These are phyloP conservation scores for Krasilnikovozyma curviuscula DNA, from an alignment of 768 basidiomycete species.

Conservation along the genomic window DNA sequence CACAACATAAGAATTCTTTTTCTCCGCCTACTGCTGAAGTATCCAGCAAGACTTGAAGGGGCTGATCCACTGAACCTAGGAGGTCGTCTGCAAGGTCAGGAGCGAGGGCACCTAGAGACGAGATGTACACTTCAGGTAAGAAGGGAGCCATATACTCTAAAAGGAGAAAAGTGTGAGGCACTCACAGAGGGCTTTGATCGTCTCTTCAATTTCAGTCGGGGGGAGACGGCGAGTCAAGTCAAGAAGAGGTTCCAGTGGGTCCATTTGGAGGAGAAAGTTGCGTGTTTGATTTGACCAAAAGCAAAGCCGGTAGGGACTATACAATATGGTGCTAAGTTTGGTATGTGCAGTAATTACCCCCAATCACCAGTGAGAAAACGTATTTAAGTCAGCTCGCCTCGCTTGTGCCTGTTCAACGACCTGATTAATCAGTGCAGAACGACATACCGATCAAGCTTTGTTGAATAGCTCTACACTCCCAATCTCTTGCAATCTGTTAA, in stretches of 20 bases:
- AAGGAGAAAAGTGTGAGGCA: not conserved
- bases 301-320: no score
- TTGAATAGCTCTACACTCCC: no score
- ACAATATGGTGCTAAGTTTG: no score
- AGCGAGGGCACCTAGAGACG: constrained; percentile 38
- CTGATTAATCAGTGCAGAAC: no score
- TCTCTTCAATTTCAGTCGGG: constrained; percentile 69
- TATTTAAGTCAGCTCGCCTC: no score
- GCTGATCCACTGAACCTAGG: constrained; percentile 83
- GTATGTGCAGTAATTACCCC: no score
- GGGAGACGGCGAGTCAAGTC: constrained; percentile 93
- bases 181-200: constrained; percentile 56
- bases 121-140: no score
- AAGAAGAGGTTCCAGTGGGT: constrained; percentile 53
- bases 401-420: no score
- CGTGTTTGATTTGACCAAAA: not conserved
- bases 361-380: no score
- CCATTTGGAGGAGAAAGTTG: not conserved
- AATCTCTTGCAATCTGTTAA: no score
- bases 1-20: constrained; percentile 77
- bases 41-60: constrained; percentile 61
- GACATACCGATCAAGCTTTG: no score
- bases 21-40: not conserved
- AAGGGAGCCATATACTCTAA: not conserved
- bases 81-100: constrained; percentile 93